Evolutionary conservation across 2,329 filamentous ascomycete genomes (phyloP), one percentile per base, ranked within the genome.

Genomic region (Zasmidium angulare): DNA sequence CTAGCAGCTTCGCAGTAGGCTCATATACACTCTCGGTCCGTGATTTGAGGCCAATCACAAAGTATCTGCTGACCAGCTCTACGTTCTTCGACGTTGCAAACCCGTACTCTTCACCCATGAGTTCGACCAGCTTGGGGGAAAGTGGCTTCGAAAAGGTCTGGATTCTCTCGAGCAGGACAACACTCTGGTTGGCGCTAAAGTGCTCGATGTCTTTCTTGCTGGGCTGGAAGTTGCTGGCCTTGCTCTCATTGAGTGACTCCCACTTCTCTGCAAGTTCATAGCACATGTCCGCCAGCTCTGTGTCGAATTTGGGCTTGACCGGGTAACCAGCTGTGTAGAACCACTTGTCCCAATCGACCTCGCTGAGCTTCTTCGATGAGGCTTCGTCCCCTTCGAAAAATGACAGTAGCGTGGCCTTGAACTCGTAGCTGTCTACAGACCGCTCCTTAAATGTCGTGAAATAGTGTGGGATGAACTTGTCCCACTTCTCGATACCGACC

Each of bases 381-480:
- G 84, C 82, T 1, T 82, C 77, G 69, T 96, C 90, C 1, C 77
- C 77, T 60, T 83, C 79, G 75, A 97, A 98, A 81, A 96, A 98
- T 63, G 89, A 84, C 36, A 96, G 74, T 54, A 97, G 87, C 0
- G 91, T 96, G 52, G 88, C 81, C 74, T 93, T 96, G 84, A 99
- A 99, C 71, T 98, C 91, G 69, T 90, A 96, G 1, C 91, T 96
- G 76, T 97, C 92, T 7, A 99, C 83, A 1, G 91, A 96, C 75
- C 92, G 93, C 71, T 85, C 85, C 58, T 89, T 87, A 84, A 89
- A 98, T 43, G 84, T 90, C 26, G 83, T 86, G 74, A 98, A 98
- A 79, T 98, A 97, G 75, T 96, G 87, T 17, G 93, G 92, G 71
- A 98, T 97, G 76, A 98, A 99, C 68, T 87, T 89, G 81, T 98